Evolutionary conservation across 176 grass and related monocot genomes (phyloP), one percentile per base, ranked within the genome.

Genomic region (Carex cristatella): DNA sequence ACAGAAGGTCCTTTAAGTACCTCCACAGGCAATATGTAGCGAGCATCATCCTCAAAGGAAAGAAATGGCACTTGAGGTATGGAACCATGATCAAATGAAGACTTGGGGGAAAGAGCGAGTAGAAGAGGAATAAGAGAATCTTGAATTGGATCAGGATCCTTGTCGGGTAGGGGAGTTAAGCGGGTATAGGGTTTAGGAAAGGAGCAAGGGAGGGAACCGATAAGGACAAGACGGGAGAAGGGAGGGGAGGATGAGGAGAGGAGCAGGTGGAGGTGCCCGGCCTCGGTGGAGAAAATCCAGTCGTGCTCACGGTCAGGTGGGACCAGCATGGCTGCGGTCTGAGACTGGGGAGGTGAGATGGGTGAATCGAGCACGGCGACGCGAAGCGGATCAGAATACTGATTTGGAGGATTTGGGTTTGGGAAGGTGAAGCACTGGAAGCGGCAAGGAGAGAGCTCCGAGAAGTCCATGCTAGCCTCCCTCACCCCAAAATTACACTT

Each of bases 271-370:
- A 98, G 79, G 58, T 98, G 95, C 3, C 93, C 95, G 61, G 88
- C 86, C 40, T 71, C 84, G 40, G 93, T 98, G 83, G 86, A 98
- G 89, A 98, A 98, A 82, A 98, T 93, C 95, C 95, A 98, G 80
- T 98, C 92, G 14, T 78, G 35, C 81, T 98, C 91, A 62, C 88
- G 86, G 51, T 91, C 91, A 7, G 55, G 68, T 53, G 91, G 92
- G 46, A 98, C 88, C 28, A 93, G 89, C 87, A 98, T 93, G 54
- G 82, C 91, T 3, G 88, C 92, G 13, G 69, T 89, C 16, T 66
- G 60, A 40, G 3, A 35, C 16, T 27, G 40, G 9, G 79, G 69
- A 13, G 57, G 15, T 5, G 85, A 80, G 8, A 83, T 67, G 12
- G 89, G 91, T 5, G 92, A 93, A 71, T 98, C 95, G 19, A 98